Evolutionary conservation across 768 basidiomycete genomes (phyloP), one percentile per base, ranked within the genome.

Genomic region (Trametes maxima): DNA sequence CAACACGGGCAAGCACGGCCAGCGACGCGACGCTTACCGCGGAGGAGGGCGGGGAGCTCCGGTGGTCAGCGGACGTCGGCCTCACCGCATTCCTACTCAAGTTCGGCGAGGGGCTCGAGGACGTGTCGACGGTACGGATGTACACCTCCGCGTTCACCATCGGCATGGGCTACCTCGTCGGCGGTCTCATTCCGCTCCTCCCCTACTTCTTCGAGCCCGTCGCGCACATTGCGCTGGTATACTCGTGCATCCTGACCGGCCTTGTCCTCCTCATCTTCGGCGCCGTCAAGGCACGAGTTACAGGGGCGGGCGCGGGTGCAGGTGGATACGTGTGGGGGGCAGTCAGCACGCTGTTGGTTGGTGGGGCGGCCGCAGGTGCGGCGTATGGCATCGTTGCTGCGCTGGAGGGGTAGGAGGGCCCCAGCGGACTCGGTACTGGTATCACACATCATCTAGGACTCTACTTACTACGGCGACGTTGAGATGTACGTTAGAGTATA

Each of bases 101-200:
- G 76, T 98, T 98, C 67, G 95, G 95, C n/a, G 90, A 92, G 72
- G 94, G 95, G 17, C 70, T 97, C 53, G 95, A 97, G 82, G 96
- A 98, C 75, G 84, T 97, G 37, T 92, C 95, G 0, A 85, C 85
- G 17, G 80, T 81, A 21, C 84, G 97, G 25, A 79, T 97, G 65
- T 98, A 94, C 77, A 81, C 88, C 37, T 95, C 94, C 1, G 96
- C 96, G 1, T 82, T 96, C 65, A 98, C 96, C 0, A 98, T 99
- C 70, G 97, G 96, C 63, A 82, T 94, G 70, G 94, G 94, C 13
- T 96, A 98, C 78, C 88, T 95, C 63, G 54, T 96, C 56, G 97
- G 97, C 46, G 97, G 97, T 33, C 80, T 95, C 57, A 91, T 98
- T 68, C 97, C 97, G 0, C 83, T 99, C 37, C 67, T 95, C 11